Evolutionary conservation across 2,329 filamentous ascomycete genomes (phyloP), one percentile per base, ranked within the genome.

Genomic region (Ophiostoma sp.): DNA sequence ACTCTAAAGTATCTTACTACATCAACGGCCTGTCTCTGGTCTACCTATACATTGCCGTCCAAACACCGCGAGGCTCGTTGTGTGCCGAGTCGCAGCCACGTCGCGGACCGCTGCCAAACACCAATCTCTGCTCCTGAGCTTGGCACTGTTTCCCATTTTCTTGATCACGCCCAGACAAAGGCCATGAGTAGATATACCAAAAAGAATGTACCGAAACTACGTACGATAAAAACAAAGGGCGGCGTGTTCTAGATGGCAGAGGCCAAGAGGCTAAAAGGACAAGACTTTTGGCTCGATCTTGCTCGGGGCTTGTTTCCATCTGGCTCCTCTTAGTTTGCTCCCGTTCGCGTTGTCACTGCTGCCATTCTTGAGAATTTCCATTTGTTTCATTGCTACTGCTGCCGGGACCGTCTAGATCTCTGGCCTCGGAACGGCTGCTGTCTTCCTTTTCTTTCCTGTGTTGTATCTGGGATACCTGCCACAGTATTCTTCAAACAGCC

Each of bases 91-190:
- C 70, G 66, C 70, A 70, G 69, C 62, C 42, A 45, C 66, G 70
- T 71, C 70, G 70, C 69, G 67, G 65, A 71, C 65, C 66, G 64
- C 38, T 52, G 70, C 67, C 64, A 66, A 66, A 67, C 68, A 47
- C 64, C 55, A 49, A 38, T 66, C 42, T 38, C 63, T 70, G 67
- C 69, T 69, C 67, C 64, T 27, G 27, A 38, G 45, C 69, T 70
- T 70, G 69, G 69, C 69, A 52, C 27, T 40, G 55, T 60, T 60
- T 60, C 55, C 55, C 16, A 16, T 18, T 64, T 38, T 67, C 47
- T 47, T 65, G 60, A 38, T 66, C 58, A 12, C 42, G 42, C 42
- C 5, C 42, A 44, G 42, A 44, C 45, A 14, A 47, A 14, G 16
- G 47, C 47, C 7, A 12, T 12, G 42, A 18, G 49, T 7, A 38